A percentile compares a stretch with the other conserved stretches of the same genome.
Conservation (phyloP, 352 stramenopile genomes). For the Phytopythium mirpurense region DNA sequence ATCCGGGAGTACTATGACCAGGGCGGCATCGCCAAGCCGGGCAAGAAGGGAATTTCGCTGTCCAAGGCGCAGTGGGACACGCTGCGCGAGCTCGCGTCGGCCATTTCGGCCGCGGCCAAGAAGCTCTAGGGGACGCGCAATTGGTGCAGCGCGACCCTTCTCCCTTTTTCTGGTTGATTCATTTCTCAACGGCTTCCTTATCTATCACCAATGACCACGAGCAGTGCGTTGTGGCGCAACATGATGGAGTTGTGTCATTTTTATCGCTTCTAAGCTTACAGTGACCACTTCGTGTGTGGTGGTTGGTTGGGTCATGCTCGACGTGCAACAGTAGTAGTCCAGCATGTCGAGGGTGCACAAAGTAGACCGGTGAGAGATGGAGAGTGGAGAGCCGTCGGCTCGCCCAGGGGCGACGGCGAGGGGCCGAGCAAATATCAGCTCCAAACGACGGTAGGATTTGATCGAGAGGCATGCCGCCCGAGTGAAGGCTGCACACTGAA, state of each 20-base stretch:
- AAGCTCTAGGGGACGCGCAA: background rate
- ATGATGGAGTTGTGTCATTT: background rate
- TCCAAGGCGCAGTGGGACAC: slow-evolving; percentile 59
- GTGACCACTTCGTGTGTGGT: background rate
- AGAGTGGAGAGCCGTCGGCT: background rate
- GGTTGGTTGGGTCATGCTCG: background rate
- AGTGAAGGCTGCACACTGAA: slow-evolving; percentile 12
- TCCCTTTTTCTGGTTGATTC: background rate
- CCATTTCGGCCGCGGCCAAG: slow-evolving; percentile 27
- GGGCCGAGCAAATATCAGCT: background rate
- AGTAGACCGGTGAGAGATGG: background rate
- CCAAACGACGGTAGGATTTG: background rate
- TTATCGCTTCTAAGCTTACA: background rate
- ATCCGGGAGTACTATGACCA: slow-evolving; percentile 73
- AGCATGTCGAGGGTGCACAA: too few species aligned
- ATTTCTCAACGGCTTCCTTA: background rate
- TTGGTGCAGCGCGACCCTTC: too few species aligned
- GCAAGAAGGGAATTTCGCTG: slow-evolving; percentile 78
- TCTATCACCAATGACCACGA: background rate
- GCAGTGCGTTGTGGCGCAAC: background rate
- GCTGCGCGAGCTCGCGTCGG: slow-evolving; percentile 25
- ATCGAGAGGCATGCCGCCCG: too few species aligned
- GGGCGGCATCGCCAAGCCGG: slow-evolving; percentile 44
- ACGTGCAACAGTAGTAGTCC: too few species aligned
- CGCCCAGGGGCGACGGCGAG: background rate